Base-by-base conservation (phyloP, 139 green algal species). In the Tetradesmus lagerheimii region DNA sequence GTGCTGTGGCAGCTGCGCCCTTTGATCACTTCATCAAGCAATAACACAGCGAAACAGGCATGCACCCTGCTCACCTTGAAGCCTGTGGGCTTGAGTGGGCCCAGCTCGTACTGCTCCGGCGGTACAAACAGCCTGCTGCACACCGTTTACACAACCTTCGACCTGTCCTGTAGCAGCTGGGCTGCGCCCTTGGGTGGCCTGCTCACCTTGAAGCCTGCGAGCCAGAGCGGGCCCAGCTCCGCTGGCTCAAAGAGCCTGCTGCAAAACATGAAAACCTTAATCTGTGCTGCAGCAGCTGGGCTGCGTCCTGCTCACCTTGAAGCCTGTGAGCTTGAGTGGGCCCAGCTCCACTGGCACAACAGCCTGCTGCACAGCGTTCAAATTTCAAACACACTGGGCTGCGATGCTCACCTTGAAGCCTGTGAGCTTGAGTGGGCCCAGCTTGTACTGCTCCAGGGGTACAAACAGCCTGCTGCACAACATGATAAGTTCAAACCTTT, bases 391-490 rank as follows among this genome's bases (percentile, higher is more conserved):
- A n/a, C n/a, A n/a, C n/a, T n/a, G n/a, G n/a, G n/a, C n/a, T n/a
- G n/a, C n/a, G n/a, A n/a, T 18, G 6, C 47, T 11, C 47, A 62
- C 47, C 47, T 62, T 62, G 47, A 62, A 62, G 1, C 47, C 82
- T 57, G 41, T 41, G 31, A 87, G 82, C 9, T 25, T 35, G 4
- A 87, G 82, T 25, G 82, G 82, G 6, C 82, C 82, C n/a, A 86
- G 45, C 29, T n/a, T n/a, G n/a, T n/a, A n/a, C n/a, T n/a, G 37
- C 35, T 86, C 47, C 74, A 86, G 45, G 74, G 80, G 80, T 9
- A 89, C 84, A 71, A 83, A 83, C 14, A 89, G 84, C 67, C 74
- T 89, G 84, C n/a, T n/a, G n/a, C n/a, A n/a, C n/a, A n/a, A n/a
- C n/a, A n/a, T n/a, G n/a, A n/a, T 29, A 8, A 11, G 29, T 29